Percentiles rank a stretch among this genome's conserved stretches.
phyloP scores from a whole-genome alignment of 2,329 filamentous ascomycete genomes.

The Neonectria faginata region DNA sequence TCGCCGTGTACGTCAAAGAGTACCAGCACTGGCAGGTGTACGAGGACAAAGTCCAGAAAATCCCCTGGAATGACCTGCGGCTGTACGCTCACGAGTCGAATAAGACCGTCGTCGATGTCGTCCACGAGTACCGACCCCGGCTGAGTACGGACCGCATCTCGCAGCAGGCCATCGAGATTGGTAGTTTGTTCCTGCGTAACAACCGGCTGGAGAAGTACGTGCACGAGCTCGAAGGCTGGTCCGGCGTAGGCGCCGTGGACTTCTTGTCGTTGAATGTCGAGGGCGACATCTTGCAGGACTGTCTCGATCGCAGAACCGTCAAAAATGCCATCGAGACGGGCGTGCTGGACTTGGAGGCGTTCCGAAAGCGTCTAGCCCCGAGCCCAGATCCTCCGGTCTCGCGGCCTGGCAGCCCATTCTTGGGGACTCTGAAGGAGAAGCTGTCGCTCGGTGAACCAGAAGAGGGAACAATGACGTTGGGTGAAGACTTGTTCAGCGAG shows the following conservation, averaged over 20 bases:
- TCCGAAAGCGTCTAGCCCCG: not conserved
- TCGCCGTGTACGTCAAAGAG: slow-evolving; percentile 39
- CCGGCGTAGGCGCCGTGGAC: slow-evolving; percentile 21
- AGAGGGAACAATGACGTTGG: not conserved
- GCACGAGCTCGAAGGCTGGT: slow-evolving; percentile 31
- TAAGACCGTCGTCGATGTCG: slow-evolving; percentile 22
- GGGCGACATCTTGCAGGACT: slow-evolving; percentile 40
- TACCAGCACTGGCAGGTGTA: slow-evolving; percentile 35
- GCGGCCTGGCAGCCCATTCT: slow-evolving; percentile 17
- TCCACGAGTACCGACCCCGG: slow-evolving; percentile 37
- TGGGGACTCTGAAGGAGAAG: slow-evolving; percentile 12
- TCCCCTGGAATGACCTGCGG: slow-evolving; percentile 27
- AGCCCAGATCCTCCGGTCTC: not conserved
- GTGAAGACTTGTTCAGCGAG: too few relatives aligned
- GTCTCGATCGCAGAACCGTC: slow-evolving; percentile 33
- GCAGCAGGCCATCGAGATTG: slow-evolving; percentile 31
- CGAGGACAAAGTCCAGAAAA: slow-evolving; percentile 30
- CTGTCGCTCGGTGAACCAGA: not conserved
- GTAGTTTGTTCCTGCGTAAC: slow-evolving; percentile 33
- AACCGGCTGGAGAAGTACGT: slow-evolving; percentile 14
- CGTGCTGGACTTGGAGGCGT: slow-evolving; percentile 29
- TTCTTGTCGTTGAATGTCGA: slow-evolving; percentile 45
- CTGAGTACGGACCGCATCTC: slow-evolving; percentile 42
- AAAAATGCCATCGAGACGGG: slow-evolving; percentile 19
- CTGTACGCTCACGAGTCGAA: slow-evolving; percentile 24